Evolutionary conservation across 2,329 filamentous ascomycete species (phyloP), one percentile per base, ranked within the genome.

Genomic region (Hysterium pulicare): DNA sequence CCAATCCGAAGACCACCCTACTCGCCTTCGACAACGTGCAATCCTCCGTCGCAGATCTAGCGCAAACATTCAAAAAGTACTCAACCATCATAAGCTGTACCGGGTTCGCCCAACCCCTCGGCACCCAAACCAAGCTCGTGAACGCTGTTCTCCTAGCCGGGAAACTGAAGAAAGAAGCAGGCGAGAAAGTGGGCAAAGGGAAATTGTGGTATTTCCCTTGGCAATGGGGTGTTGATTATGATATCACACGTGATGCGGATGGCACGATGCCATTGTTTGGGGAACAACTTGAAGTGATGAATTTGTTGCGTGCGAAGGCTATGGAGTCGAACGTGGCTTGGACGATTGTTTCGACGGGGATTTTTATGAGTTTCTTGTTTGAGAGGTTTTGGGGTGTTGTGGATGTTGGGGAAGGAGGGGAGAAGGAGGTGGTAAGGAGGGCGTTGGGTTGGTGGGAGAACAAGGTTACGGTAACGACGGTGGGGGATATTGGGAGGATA

Each of bases 161-260:
- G 0, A 72, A 76, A 0, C 50, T 63, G 11, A 67, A 77, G 1
- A 46, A 44, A 20, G n/a, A n/a, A n/a, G n/a, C n/a, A n/a, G n/a
- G n/a, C n/a, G 28, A 44, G 6, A 38, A 34, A 0, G 8, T 8
- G 24, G 47, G 46, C 0, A 33, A 49, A 10, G 28, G 19, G 0
- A 49, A 31, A 8, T 4, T 59, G 2, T 60, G 59, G 56, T 87
- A 76, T 55, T 73, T 87, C 15, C 84, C 84, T 0, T 88, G 84
- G 84, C 84, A 88, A 60, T 87, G 83, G 58, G 84, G 84, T 1
- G 78, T 86, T 19, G 81, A 88, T 57, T 88, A 87, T 62, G 83
- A 87, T 43, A 58, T 69, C 21, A 78, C 86, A 13, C 81, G 82
- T 3, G 56, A 60, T 0, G 60, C 68, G 0, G 76, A 77, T 0